phyloP scores from a whole-genome alignment of 805 yeast genomes.

The Candida incommunis region DNA sequence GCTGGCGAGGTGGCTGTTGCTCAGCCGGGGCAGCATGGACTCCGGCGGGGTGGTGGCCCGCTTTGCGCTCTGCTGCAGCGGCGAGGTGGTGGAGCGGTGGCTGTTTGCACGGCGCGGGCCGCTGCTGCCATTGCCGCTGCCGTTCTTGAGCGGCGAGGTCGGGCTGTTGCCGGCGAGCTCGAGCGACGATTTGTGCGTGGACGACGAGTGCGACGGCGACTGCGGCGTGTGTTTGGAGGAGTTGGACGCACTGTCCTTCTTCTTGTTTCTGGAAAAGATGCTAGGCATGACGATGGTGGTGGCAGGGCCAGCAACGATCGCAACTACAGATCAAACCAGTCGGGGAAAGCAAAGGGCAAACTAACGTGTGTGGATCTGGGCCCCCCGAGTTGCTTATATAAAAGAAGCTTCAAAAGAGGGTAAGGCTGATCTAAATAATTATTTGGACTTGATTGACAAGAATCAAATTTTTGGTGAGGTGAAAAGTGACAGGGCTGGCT shows the following conservation, averaged over 20 bases:
- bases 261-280: background rate
- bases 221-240: background rate
- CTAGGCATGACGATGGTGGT: background rate
- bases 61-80: background rate
- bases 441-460: no score
- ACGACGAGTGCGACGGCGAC: background rate
- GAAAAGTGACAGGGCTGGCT: no score
- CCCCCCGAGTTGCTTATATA: no score
- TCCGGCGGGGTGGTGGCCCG: background rate
- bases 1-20: background rate
- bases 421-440: no score
- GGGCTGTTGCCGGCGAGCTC: background rate
- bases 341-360: no score
- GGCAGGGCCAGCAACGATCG: no score
- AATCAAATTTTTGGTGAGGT: no score
- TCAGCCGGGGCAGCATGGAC: background rate
- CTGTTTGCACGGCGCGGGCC: background rate
- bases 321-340: no score
- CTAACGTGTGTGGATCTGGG: no score
- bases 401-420: no score
- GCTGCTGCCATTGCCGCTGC: no score
- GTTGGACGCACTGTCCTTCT: background rate
- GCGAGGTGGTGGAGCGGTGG: background rate
- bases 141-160: background rate
- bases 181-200: background rate